These are phyloP conservation scores for Backusella tarrabulga DNA, from an alignment of 192 early-diverging fungal genomes.

Conservation along the genomic window DNA sequence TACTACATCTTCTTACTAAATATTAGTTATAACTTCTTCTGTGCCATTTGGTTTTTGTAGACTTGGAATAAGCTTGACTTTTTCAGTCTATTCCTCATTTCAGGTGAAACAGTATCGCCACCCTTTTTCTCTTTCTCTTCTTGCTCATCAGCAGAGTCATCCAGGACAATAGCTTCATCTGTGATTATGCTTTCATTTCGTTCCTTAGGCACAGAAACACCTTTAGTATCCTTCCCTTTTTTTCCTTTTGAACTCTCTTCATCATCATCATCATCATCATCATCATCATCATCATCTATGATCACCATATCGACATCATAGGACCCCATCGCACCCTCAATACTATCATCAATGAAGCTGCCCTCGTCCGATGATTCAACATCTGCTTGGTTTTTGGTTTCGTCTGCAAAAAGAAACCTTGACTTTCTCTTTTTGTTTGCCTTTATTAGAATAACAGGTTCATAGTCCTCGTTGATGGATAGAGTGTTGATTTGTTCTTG, in stretches of 20 bases:
- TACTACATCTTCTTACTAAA: too few relatives aligned
- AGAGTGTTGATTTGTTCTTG: too few relatives aligned
- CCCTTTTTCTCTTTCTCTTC: background rate
- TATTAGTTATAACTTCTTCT: too few relatives aligned
- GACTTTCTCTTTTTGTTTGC: too few relatives aligned
- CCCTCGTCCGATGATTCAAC: background rate
- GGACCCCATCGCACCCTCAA: too few relatives aligned
- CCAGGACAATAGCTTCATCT: background rate
- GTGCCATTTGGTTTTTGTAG: background rate
- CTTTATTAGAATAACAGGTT: too few relatives aligned
- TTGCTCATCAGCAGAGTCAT: background rate
- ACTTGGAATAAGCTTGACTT: background rate
- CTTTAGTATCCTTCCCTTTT: background rate
- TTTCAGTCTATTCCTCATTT: background rate
- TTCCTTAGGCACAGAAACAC: background rate
- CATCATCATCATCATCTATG: too few relatives aligned
- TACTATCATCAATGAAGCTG: background rate
- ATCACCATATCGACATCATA: too few relatives aligned
- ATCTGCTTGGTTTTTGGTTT: rapidly evolving
- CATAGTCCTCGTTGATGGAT: too few relatives aligned
- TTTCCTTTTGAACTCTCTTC: background rate
- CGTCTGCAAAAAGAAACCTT: too few relatives aligned
- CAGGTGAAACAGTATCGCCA: background rate
- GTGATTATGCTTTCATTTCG: background rate
- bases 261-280: background rate